These are phyloP conservation scores for Rhodotorula glutinis DNA, from an alignment of 1,284 basidiomycete species.

Conservation along the genomic window DNA sequence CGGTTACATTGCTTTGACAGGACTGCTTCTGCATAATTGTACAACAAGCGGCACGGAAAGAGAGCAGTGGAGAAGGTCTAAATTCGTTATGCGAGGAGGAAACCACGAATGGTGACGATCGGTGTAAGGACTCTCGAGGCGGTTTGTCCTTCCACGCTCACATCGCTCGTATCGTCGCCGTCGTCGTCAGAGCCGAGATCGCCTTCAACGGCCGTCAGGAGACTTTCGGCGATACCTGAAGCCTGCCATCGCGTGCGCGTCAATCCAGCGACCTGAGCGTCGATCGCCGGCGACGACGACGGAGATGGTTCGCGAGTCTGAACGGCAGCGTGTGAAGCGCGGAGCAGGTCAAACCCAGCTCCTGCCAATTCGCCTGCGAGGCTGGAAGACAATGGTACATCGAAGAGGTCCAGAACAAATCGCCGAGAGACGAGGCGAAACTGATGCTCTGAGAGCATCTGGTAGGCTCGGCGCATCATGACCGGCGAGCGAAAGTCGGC, in stretches of 20 bases:
- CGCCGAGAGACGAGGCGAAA: constrained; percentile 85
- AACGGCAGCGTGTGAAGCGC: background rate
- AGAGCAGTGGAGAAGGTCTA: background rate
- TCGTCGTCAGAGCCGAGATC: constrained; percentile 11
- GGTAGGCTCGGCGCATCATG: constrained; percentile 77
- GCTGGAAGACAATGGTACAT: constrained; percentile 51
- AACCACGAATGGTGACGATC: constrained; percentile 19
- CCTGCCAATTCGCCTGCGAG: background rate
- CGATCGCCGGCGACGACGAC: background rate
- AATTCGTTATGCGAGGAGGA: constrained; percentile 13
- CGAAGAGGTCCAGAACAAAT: constrained; percentile 90
- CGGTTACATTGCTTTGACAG: no score
- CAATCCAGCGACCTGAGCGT: background rate
- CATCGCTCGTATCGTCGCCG: constrained; percentile 18
- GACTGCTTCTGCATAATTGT: background rate
- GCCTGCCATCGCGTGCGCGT: background rate
- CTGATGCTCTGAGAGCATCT: constrained; percentile 78
- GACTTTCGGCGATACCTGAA: background rate
- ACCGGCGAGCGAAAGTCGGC: constrained; percentile 68
- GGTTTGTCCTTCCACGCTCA: background rate
- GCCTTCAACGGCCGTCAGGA: background rate
- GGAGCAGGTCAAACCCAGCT: constrained; percentile 17
- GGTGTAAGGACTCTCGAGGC: constrained; percentile 18
- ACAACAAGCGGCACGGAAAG: constrained; percentile 3
- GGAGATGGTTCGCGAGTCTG: background rate